These are phyloP conservation scores for Talaromyces marneffei DNA, from an alignment of 2,329 filamentous ascomycete genomes.

Conservation along the genomic window DNA sequence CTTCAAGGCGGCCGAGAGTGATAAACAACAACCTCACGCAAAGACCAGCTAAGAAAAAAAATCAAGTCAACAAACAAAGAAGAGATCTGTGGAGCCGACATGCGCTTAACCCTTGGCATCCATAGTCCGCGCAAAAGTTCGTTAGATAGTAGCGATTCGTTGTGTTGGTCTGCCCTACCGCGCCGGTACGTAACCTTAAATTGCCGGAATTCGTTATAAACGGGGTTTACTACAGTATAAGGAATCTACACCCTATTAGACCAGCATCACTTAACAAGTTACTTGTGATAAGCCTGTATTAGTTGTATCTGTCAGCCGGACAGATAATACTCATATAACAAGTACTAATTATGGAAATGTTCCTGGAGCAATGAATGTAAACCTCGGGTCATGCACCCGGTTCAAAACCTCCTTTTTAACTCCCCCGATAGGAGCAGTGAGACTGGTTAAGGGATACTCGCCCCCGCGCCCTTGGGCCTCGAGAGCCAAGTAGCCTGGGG, in stretches of 20 bases:
- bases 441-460: slow-evolving; percentile 1
- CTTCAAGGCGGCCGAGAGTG: background rate
- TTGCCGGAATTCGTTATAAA: background rate
- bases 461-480: slow-evolving; percentile 15
- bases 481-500: slow-evolving; percentile 17
- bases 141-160: background rate
- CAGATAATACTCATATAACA: no score
- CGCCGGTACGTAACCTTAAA: background rate
- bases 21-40: background rate
- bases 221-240: background rate
- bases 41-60: background rate
- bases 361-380: background rate
- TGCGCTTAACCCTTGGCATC: background rate
- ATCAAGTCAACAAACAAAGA: background rate
- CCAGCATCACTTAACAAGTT: no score
- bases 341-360: background rate
- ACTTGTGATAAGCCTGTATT: no score
- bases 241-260: background rate
- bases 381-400: background rate
- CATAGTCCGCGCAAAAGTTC: background rate
- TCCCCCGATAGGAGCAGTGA: background rate
- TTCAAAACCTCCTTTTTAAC: background rate
- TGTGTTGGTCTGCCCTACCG: background rate
- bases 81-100: background rate
- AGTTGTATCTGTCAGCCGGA: no score